Conservation (phyloP, 169 alveolate genomes). For the Plasmodium relictum region DNA sequence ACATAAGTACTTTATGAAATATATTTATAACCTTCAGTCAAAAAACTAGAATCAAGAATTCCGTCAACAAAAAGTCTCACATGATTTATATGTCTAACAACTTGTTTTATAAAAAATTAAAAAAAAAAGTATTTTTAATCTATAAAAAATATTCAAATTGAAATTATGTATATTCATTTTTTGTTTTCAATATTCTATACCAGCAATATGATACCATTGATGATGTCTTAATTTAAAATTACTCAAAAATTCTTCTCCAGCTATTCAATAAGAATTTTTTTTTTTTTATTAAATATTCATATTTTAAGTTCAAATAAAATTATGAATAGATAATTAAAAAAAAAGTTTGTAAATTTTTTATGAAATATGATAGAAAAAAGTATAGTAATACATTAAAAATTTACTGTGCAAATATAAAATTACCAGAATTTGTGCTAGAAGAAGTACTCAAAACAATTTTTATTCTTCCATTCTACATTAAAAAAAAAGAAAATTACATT, state of each 20-base stretch:
- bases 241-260: constrained; percentile 84
- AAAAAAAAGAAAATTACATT: not conserved
- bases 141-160: not conserved
- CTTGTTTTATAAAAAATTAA: constrained; percentile 18
- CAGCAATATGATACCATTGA: constrained; percentile 91
- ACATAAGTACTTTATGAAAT: not conserved
- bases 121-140: constrained; percentile 10
- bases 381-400: not conserved
- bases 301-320: too few relatives aligned
- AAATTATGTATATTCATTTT: not conserved
- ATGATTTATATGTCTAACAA: constrained; percentile 65
- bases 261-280: constrained; percentile 9
- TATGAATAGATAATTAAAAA: not conserved
- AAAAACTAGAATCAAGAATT: constrained; percentile 63
- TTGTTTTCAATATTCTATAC: constrained; percentile 46
- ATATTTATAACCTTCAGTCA: constrained; percentile 52
- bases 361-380: not conserved
- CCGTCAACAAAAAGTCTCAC: constrained; percentile 72
- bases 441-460: constrained; percentile 83
- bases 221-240: constrained; percentile 85
- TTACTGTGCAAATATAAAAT: not conserved
- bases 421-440: constrained; percentile 76
- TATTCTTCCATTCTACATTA: constrained; percentile 85
- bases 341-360: constrained; percentile 1
- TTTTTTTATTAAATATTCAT: too few relatives aligned